These are phyloP conservation scores for Nigrograna mackinnonii DNA, from an alignment of 2,329 filamentous ascomycete species.

Conservation along the genomic window DNA sequence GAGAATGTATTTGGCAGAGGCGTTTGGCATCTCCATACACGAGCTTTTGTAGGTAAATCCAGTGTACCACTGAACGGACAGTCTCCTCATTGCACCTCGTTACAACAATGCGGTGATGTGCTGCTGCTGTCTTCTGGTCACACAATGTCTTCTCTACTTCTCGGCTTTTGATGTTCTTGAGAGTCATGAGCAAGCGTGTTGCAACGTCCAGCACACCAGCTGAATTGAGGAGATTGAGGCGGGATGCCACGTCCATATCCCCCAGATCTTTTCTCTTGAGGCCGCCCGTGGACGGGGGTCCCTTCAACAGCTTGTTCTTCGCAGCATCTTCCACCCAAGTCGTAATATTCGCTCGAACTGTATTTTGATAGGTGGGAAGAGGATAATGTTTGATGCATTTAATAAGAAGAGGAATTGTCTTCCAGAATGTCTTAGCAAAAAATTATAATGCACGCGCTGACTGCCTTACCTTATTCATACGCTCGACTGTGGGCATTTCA, in stretches of 20 bases:
- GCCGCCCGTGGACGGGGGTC: background rate
- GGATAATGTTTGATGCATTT: background rate
- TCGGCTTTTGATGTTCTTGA: background rate
- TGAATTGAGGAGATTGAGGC: background rate
- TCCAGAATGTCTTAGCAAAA: background rate
- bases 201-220: background rate
- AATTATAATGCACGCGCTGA: background rate
- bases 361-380: background rate
- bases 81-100: background rate
- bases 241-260: background rate
- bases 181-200: background rate
- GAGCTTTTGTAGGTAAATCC: slow-evolving; percentile 16
- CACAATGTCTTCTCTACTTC: background rate
- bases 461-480: background rate
- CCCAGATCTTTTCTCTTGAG: background rate
- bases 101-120: background rate
- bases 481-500: background rate
- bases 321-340: background rate
- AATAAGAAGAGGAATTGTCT: background rate
- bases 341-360: background rate
- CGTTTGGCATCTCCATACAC: slow-evolving; percentile 10
- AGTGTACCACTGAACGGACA: slow-evolving; percentile 5
- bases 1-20: slow-evolving; percentile 14
- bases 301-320: background rate
- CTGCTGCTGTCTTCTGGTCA: background rate